A percentile compares a stretch with the other conserved stretches of the same genome.
These are phyloP conservation scores for Diospyros lotus DNA, from an alignment of 148 eudicot genomes.

Conservation along the genomic window DNA sequence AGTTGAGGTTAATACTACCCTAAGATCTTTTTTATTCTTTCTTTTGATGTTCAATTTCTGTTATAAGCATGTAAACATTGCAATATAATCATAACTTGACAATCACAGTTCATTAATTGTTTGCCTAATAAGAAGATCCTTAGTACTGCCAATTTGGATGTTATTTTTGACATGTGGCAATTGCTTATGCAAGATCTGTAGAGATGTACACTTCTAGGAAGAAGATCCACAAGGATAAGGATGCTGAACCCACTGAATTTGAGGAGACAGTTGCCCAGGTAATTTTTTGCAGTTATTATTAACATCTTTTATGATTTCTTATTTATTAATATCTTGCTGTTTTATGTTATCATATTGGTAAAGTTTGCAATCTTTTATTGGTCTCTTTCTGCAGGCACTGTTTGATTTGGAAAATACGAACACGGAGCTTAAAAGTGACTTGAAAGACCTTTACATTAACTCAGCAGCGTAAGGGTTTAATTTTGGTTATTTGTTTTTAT, in stretches of 20 bases:
- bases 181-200: conserved; percentile 3
- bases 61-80: not conserved
- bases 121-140: not conserved
- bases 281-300: not conserved
- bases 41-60: not conserved
- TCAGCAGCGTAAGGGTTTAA: conserved; percentile 51
- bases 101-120: not conserved
- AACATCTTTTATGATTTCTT: too few relatives aligned
- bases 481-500: not conserved
- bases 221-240: conserved; percentile 72
- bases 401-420: conserved; percentile 77
- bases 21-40: too few relatives aligned
- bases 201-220: conserved; percentile 63
- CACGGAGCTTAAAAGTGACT: conserved; percentile 61
- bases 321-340: not conserved
- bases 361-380: not conserved
- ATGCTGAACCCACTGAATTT: conserved; percentile 58
- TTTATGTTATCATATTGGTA: too few relatives aligned
- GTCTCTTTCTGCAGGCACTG: conserved; percentile 44
- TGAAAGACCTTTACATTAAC: conserved; percentile 86
- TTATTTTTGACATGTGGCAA: not conserved
- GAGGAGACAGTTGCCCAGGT: conserved; percentile 86
- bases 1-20: too few relatives aligned
- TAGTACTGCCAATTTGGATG: not conserved
- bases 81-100: not conserved